Conservation (phyloP, 768 basidiomycete species). For the Suillus spraguei region DNA sequence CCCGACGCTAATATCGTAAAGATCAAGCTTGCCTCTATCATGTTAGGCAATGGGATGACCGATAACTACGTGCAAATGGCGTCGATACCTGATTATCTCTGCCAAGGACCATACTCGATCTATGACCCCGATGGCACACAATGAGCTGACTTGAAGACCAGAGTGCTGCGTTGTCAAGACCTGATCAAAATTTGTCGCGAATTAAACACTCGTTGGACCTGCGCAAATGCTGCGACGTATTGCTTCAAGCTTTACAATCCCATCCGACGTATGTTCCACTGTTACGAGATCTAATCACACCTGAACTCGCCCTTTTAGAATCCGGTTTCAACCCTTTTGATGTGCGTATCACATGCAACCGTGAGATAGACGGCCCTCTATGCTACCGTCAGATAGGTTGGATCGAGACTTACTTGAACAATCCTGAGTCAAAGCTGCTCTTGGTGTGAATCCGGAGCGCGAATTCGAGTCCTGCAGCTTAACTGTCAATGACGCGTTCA, state of each 20-base stretch:
- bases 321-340: conserved; percentile 90
- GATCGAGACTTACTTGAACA: conserved; percentile 90
- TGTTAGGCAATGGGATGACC: too few relatives aligned
- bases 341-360: conserved; percentile 76
- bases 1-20: conserved; percentile 53
- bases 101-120: conserved; percentile 81
- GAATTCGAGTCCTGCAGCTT: conserved; percentile 75
- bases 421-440: conserved; percentile 73
- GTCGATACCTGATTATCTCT: conserved; percentile 80
- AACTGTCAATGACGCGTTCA: conserved; percentile 81
- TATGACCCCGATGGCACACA: conserved; percentile 70
- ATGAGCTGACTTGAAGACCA: conserved; percentile 62
- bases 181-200: conserved; percentile 74
- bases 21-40: conserved; percentile 82
- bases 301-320: conserved; percentile 39
- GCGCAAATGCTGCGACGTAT: conserved; percentile 75
- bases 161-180: conserved; percentile 73
- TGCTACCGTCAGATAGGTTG: conserved; percentile 83
- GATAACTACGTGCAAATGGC: conserved; percentile 78
- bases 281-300: not conserved
- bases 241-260: conserved; percentile 76
- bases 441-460: conserved; percentile 66
- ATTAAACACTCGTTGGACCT: conserved; percentile 59
- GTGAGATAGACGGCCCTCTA: conserved; percentile 63
- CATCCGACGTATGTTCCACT: conserved; percentile 58